Conservation (phyloP, 768 basidiomycete species). For the Astraeus odoratus region DNA sequence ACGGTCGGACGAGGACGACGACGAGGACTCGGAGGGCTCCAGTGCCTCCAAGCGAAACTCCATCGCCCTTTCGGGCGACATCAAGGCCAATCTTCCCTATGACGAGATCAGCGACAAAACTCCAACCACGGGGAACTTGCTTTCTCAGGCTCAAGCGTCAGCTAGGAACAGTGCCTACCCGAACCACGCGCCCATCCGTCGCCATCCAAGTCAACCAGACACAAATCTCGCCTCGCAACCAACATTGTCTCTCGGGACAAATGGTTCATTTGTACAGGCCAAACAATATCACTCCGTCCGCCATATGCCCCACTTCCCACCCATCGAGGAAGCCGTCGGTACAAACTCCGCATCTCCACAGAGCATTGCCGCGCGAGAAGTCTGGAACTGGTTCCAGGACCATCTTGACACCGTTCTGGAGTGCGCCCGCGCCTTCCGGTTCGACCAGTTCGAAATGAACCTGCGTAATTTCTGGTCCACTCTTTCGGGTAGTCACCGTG, state of each 20-base stretch:
- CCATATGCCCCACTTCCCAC: conserved; percentile 74
- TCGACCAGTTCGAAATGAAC: conserved; percentile 88
- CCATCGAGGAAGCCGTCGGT: conserved; percentile 79
- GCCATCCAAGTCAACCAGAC: conserved; percentile 56
- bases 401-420: conserved; percentile 82
- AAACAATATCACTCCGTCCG: conserved; percentile 60
- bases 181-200: conserved; percentile 69
- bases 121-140: conserved; percentile 69
- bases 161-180: conserved; percentile 55
- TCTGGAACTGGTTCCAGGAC: conserved; percentile 90
- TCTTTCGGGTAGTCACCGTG: conserved; percentile 67
- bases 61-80: conserved; percentile 55
- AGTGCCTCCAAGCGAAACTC: conserved; percentile 75
- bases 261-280: conserved; percentile 40
- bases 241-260: conserved; percentile 47
- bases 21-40: conserved; percentile 76
- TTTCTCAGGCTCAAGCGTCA: conserved; percentile 67
- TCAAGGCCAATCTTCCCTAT: conserved; percentile 48
- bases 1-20: conserved; percentile 77
- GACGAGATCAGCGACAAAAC: conserved; percentile 80
- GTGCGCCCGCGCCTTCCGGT: conserved; percentile 67
- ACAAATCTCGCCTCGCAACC: conserved; percentile 46
- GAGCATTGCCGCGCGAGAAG: conserved; percentile 73
- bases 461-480: conserved; percentile 81
- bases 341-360: conserved; percentile 69